Conservation (phyloP, 1,284 basidiomycete species). For the Vanrija pseudolonga region DNA sequence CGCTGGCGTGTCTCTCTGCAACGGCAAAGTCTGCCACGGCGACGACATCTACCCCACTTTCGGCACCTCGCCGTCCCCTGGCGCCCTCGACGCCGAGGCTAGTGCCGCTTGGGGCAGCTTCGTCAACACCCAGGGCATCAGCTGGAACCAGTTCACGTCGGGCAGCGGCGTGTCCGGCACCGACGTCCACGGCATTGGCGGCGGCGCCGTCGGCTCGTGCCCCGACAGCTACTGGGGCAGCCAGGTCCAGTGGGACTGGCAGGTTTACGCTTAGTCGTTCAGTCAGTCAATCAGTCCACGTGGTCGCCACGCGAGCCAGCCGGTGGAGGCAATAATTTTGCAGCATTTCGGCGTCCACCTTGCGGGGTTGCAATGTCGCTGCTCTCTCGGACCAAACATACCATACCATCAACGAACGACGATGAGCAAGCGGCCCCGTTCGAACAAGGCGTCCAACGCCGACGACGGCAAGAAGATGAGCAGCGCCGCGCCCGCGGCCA, state of each 20-base stretch:
- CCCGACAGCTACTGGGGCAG: constrained; percentile 33
- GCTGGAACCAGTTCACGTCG: constrained; percentile 7
- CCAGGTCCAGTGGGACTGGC: constrained; percentile 31
- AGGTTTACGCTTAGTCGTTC: constrained; percentile 10
- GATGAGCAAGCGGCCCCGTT: too few relatives aligned
- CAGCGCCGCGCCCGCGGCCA: background rate
- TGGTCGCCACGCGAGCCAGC: too few relatives aligned
- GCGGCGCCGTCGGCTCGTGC: constrained; percentile 17
- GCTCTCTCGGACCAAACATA: too few relatives aligned
- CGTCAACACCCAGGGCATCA: constrained; percentile 8
- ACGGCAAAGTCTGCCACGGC: constrained; percentile 38
- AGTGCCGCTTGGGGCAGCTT: constrained; percentile 1
- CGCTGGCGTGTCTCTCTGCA: constrained; percentile 22
- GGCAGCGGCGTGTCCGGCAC: background rate
- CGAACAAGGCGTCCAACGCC: too few relatives aligned
- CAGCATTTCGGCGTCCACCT: too few relatives aligned
- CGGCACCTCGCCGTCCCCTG: constrained; percentile 12
- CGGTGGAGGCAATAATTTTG: too few relatives aligned
- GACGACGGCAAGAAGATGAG: too few relatives aligned
- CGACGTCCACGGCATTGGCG: constrained; percentile 20
- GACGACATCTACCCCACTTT: constrained; percentile 43
- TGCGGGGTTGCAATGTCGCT: too few relatives aligned
- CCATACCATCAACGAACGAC: too few relatives aligned
- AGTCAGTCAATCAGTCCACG: too few relatives aligned
- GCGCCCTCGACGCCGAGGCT: background rate